Conservation (phyloP, 106 monocot species). For the Amphibolis antarctica region DNA sequence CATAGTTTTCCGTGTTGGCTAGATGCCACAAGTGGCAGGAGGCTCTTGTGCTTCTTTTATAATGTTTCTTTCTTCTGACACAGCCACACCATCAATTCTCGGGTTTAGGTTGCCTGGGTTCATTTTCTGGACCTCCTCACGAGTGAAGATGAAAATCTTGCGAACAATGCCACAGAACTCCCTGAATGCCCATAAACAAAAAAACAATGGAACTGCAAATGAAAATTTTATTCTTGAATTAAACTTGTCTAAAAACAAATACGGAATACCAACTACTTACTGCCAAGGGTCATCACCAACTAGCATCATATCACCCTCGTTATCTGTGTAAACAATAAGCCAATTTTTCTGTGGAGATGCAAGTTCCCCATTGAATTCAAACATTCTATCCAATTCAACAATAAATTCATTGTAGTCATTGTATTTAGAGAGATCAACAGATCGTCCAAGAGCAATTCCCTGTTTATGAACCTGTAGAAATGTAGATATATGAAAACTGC, state of each 20-base stretch:
- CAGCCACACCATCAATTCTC: neutral
- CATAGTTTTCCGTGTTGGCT: neutral
- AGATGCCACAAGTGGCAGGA: neutral
- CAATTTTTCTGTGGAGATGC: constrained; percentile 40
- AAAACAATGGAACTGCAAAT: neutral
- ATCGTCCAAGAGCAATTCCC: constrained; percentile 73
- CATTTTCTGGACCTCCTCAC: constrained; percentile 36
- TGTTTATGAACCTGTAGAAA: constrained; percentile 73
- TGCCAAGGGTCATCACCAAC: constrained; percentile 90
- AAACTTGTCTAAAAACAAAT: neutral
- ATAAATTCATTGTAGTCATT: constrained; percentile 46
- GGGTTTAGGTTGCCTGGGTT: constrained; percentile 14
- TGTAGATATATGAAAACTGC: neutral
- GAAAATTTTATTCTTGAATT: neutral
- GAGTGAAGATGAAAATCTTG: constrained; percentile 34
- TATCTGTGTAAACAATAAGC: constrained; percentile 67
- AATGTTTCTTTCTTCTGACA: constrained; percentile 3
- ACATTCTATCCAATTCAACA: constrained; percentile 66
- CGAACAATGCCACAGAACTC: constrained; percentile 35
- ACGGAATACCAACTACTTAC: constrained; percentile 22
- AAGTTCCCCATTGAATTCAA: constrained; percentile 65
- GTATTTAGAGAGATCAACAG: constrained; percentile 71
- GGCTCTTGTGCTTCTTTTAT: neutral
- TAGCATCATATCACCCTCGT: constrained; percentile 92
- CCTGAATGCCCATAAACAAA: constrained; percentile 5